A percentile compares a stretch with the other conserved stretches of the same genome.
Conservation (phyloP, 352 stramenopile species). For the Globisporangium ultimum region DNA sequence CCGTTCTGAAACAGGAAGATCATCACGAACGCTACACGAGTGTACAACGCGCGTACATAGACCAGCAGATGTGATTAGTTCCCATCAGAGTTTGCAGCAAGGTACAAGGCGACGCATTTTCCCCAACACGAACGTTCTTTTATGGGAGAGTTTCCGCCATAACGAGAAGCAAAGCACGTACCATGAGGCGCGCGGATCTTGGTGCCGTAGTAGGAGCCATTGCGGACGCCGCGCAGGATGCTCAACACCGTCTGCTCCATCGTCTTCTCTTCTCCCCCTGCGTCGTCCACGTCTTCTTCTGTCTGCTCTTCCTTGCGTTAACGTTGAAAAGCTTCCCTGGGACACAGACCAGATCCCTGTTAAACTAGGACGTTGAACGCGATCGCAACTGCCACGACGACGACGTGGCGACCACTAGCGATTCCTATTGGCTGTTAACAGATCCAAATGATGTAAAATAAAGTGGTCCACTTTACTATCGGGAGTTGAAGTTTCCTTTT, state of each 20-base stretch:
- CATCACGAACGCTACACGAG: constrained; percentile 80
- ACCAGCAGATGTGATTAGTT: too few relatives aligned
- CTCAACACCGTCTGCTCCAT: constrained; percentile 56
- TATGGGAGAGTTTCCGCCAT: neutral
- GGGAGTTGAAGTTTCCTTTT: constrained; percentile 21
- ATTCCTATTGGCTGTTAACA: constrained; percentile 3
- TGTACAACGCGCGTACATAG: neutral
- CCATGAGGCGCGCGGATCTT: constrained; percentile 87
- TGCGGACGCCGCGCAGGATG: constrained; percentile 78
- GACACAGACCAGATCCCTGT: neutral
- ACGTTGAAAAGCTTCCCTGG: constrained; percentile 8
- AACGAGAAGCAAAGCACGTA: constrained; percentile 19
- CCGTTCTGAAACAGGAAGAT: constrained; percentile 87
- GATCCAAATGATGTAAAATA: neutral
- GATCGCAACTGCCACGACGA: neutral
- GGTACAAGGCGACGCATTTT: neutral
- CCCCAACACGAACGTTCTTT: too few relatives aligned
- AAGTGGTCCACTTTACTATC: constrained; percentile 1
- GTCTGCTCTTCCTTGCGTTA: neutral
- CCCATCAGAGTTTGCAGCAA: neutral
- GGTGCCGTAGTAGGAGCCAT: constrained; percentile 88
- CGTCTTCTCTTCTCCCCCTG: constrained; percentile 8
- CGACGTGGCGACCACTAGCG: constrained; percentile 3
- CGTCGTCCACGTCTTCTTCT: neutral
- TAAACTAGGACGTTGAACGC: constrained; percentile 16